A percentile compares a stretch with the other conserved stretches of the same genome.
These are phyloP conservation scores for Arachis hypogaea DNA, from an alignment of 306 rosid species.

Conservation along the genomic window DNA sequence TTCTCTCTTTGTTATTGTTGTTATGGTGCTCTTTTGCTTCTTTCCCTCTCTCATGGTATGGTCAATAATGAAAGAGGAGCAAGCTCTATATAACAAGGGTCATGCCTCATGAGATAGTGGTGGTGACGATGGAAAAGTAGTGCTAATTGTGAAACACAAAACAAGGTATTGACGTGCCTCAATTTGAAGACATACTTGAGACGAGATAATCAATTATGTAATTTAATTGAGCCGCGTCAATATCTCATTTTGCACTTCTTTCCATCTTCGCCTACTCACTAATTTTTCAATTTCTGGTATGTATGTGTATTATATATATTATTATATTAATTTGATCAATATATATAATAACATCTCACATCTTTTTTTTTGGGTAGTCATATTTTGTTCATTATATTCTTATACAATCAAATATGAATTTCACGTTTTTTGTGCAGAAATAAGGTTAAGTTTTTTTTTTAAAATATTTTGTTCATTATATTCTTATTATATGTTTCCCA, in stretches of 20 bases:
- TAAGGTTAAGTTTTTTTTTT: background rate
- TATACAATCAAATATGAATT: background rate
- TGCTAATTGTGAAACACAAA: conserved; percentile 32
- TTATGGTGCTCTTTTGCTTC: background rate
- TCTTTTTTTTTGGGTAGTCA: too few relatives aligned
- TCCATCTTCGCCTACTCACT: conserved; percentile 37
- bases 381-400: background rate
- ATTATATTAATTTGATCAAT: background rate
- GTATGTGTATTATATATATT: background rate
- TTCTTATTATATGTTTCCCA: background rate
- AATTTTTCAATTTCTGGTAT: conserved; percentile 32
- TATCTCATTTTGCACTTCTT: conserved; percentile 64
- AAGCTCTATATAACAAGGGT: too few relatives aligned
- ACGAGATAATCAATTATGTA: conserved; percentile 45
- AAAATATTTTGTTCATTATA: background rate
- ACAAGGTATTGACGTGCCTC: conserved; percentile 79
- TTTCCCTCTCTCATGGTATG: background rate
- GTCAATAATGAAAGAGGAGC: background rate
- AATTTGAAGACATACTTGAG: conserved; percentile 66
- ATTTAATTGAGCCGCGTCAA: conserved; percentile 96
- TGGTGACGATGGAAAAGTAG: conserved; percentile 48
- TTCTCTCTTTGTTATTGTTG: background rate
- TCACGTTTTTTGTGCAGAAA: conserved; percentile 13
- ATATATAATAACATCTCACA: background rate
- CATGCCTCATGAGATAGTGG: too few relatives aligned